phyloP scores from a whole-genome alignment of 2,329 filamentous ascomycete genomes.

The Monosporascus sp. region DNA sequence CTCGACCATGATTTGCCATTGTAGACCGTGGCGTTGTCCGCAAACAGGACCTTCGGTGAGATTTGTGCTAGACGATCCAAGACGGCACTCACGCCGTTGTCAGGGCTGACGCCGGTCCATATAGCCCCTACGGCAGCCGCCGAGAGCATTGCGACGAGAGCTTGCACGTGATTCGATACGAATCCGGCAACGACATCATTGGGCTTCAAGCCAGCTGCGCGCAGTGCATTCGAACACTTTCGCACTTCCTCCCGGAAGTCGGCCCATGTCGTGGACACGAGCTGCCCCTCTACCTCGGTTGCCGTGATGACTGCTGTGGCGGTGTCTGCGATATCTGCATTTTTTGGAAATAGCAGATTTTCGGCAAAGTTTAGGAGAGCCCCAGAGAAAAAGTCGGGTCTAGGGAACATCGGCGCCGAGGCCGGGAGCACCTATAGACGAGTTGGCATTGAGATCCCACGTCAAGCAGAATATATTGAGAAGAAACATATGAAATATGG shows the following conservation, averaged over 20 bases:
- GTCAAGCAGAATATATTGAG: background rate
- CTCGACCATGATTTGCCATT: conserved; percentile 88
- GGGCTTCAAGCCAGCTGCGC: conserved; percentile 55
- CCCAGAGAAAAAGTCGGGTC: conserved; percentile 78
- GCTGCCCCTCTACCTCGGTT: conserved; percentile 65
- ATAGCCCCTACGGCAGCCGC: conserved; percentile 77
- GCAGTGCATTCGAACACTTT: conserved; percentile 65
- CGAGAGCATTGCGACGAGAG: conserved; percentile 82
- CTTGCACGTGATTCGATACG: conserved; percentile 84
- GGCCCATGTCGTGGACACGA: conserved; percentile 61
- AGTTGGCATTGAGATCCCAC: conserved; percentile 4
- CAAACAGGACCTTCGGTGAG: conserved; percentile 73
- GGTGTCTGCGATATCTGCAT: conserved; percentile 49
- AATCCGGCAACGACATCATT: conserved; percentile 63
- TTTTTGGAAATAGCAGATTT: conserved; percentile 79
- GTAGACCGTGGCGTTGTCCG: conserved; percentile 83
- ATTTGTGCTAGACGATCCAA: conserved; percentile 85
- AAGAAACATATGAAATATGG: background rate
- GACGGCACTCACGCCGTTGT: conserved; percentile 87
- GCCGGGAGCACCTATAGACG: conserved; percentile 58
- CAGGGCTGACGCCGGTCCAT: conserved; percentile 90
- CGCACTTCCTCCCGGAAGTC: conserved; percentile 74
- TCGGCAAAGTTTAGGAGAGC: conserved; percentile 87
- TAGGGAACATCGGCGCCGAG: conserved; percentile 71
- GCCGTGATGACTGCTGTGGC: conserved; percentile 70